phyloP scores from a whole-genome alignment of 352 stramenopile species.

The Aphanomyces euteiches region DNA sequence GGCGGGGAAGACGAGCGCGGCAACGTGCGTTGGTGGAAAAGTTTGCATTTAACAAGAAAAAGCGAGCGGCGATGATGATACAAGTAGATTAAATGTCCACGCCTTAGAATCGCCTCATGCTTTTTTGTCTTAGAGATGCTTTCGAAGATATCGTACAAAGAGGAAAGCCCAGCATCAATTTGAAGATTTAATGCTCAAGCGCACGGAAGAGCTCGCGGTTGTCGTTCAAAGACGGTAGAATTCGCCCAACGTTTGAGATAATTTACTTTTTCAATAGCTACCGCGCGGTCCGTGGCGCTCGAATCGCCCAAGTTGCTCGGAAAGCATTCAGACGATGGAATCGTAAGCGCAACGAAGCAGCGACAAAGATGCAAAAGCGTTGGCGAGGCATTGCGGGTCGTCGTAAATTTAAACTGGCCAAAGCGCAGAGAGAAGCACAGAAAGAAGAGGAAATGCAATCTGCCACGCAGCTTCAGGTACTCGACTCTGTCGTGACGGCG shows the following conservation, averaged over 20 bases:
- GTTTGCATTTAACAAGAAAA: slow-evolving; percentile 44
- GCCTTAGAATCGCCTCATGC: background rate
- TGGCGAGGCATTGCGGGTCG: slow-evolving; percentile 44
- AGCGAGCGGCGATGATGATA: slow-evolving; percentile 58
- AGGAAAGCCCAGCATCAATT: slow-evolving; percentile 41
- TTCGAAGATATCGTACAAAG: slow-evolving; percentile 51
- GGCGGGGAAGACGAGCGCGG: slow-evolving; percentile 49
- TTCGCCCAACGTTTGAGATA: background rate
- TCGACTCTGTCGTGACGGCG: background rate
- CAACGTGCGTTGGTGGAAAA: slow-evolving; percentile 47
- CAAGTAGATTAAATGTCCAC: slow-evolving; percentile 33
- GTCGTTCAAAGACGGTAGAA: slow-evolving; percentile 47
- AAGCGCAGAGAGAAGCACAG: slow-evolving; percentile 37
- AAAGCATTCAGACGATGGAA: slow-evolving; percentile 35
- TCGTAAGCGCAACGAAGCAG: slow-evolving; percentile 42
- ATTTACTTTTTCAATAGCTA: slow-evolving; percentile 31
- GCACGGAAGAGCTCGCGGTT: slow-evolving; percentile 42
- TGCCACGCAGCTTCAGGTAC: slow-evolving; percentile 48
- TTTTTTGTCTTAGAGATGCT: slow-evolving; percentile 11
- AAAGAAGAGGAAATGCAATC: slow-evolving; percentile 41
- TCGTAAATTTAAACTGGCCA: slow-evolving; percentile 40
- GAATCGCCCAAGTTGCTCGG: slow-evolving; percentile 44
- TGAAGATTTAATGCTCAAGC: slow-evolving; percentile 43
- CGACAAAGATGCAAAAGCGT: slow-evolving; percentile 49
- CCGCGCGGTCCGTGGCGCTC: slow-evolving; percentile 45